Conservation (phyloP, 2,329 filamentous ascomycete genomes). For the Cephalotrichum gorgonifer region DNA sequence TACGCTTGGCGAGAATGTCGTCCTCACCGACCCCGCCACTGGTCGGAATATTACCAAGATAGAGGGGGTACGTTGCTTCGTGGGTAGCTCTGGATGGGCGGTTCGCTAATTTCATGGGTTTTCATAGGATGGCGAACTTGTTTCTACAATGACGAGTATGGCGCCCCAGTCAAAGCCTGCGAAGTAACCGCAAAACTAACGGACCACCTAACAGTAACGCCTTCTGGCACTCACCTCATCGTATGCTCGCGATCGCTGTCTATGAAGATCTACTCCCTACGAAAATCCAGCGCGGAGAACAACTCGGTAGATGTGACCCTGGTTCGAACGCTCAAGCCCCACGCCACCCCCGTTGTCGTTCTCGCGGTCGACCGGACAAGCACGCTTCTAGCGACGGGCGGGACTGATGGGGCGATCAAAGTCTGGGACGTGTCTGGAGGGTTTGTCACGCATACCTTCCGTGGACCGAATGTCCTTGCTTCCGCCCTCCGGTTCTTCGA, state of each 20-base stretch:
- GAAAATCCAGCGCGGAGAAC: constrained; percentile 39
- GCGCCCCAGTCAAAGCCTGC: background rate
- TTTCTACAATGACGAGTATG: constrained; percentile 61
- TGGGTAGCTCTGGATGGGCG: background rate
- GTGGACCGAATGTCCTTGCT: constrained; percentile 82
- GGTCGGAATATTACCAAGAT: constrained; percentile 75
- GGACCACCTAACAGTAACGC: constrained; percentile 52
- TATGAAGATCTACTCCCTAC: constrained; percentile 81
- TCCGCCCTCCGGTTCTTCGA: constrained; percentile 91
- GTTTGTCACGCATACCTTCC: constrained; percentile 90
- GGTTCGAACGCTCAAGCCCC: constrained; percentile 75
- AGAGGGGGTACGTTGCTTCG: constrained; percentile 60
- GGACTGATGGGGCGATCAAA: constrained; percentile 87
- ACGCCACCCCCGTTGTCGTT: constrained; percentile 80
- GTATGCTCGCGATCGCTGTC: constrained; percentile 91
- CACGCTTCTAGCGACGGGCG: constrained; percentile 83
- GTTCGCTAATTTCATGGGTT: constrained; percentile 12
- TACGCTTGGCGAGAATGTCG: constrained; percentile 81
- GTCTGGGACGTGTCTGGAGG: constrained; percentile 91
- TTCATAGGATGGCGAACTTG: constrained; percentile 61
- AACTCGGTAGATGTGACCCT: constrained; percentile 55
- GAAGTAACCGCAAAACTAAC: constrained; percentile 9
- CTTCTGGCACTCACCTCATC: constrained; percentile 77
- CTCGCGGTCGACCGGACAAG: constrained; percentile 72
- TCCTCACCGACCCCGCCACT: constrained; percentile 76